Evolutionary conservation across 2,329 filamentous ascomycete genomes (phyloP), one percentile per base, ranked within the genome.

Genomic region (Xylariaceae sp.): DNA sequence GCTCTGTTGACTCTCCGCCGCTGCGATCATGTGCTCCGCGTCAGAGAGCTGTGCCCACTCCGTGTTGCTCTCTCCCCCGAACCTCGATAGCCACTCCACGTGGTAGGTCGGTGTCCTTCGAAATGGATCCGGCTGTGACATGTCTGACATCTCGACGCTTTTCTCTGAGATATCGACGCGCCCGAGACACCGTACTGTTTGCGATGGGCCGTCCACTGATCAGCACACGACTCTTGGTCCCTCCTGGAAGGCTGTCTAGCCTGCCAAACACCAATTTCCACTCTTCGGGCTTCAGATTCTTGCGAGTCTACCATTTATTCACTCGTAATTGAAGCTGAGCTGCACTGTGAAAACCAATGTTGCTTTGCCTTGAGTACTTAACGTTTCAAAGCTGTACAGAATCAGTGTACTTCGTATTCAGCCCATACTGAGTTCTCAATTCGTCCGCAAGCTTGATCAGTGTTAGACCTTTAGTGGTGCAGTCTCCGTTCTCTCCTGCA

Each of bases 261-360:
- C 34, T 43, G 9, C 48, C 31, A 6, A 48, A 41, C 5, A 56
- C 3, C 19, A 31, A 40, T 17, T 40, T 34, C 54, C 47, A 56
- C 10, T 56, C 50, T 18, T 49, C 33, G 16, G 40, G 28, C 31
- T 48, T 50, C 7, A 56, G 36, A 14, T 53, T 56, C 47, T 56
- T 56, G 40, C 50, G 50, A 36, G 42, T 43, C 5, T 31, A 16
- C 50, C 47, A 56, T 31, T 5, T 18, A 14, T 53, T 53, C 38
- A 56, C 28, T 16, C 33, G 19, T n/a, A 36, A 13, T 22, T 53
- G 44, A 18, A 48, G 34, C 18, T 56, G 50, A 28, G 50, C 45
- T 33, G 14, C 38, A 7, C 54, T 56, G 22, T 13, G 42, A 18
- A 7, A 6, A 16, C 14, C 11, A 11, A 40, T 50, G 33, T 40